Evolutionary conservation across 2,329 filamentous ascomycete species (phyloP), one percentile per base, ranked within the genome.

Genomic region (Sclerotinia nivalis): DNA sequence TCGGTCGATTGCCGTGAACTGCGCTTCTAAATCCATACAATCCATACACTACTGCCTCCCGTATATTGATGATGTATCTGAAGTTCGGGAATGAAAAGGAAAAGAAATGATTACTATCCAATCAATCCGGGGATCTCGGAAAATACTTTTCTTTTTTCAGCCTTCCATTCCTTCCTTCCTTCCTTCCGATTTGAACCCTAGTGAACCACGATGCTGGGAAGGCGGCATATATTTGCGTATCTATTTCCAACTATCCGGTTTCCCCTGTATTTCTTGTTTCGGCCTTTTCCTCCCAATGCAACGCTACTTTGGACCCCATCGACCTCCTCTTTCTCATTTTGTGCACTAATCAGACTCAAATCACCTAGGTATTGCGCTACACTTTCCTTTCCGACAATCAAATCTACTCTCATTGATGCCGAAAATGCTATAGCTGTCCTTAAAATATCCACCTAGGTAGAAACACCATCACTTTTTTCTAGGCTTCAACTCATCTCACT

Each of bases 151-250:
- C 34, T 62, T 62, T 62, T 54, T 64, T 69, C 67, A 54, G 56
- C 67, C 58, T 54, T 62, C 67, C 56, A 55, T 64, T 50, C 55
- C 66, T 68, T 68, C 55, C 40, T 40, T 47, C 56, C 40, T 34
- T 60, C 56, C 66, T 43, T 62, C 58, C 58, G 37, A 64, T 54
- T 43, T 64, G 37, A 49, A 64, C 59, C 67, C 49, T 64, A n/a
- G 50, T 64, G 67, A 69, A 64, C 67, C 67, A 69, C 18, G 34
- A 64, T 50, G 45, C 67, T 69, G 67, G 67, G 47, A 69, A 64
- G 55, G 22, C 55, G 55, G 55, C 55, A 59, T 40, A 59, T 50
- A 50, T 50, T 20, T 62, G 52, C 18, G 25, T 61, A 45, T 45
- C 34, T 50, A 54, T 64, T 49, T 37, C 54, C 66, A 52, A 64